Percentiles rank a stretch among this genome's conserved stretches.
Evolutionary conservation across 768 basidiomycete genomes (phyloP).

Genomic region (Trametes cingulata): DNA sequence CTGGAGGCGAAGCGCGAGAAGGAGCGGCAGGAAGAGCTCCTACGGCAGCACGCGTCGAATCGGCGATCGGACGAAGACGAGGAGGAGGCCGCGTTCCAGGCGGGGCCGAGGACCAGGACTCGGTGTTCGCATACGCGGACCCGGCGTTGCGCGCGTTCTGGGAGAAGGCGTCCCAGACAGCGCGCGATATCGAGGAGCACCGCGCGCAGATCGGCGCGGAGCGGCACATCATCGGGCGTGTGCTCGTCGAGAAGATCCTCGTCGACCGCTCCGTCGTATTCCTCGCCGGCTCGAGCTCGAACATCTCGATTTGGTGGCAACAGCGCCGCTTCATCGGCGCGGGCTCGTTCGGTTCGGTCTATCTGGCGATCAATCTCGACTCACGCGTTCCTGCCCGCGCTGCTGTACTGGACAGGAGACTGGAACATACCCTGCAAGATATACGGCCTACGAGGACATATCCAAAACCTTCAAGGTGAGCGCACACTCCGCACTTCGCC

Average conservation of each 20-base stretch:
- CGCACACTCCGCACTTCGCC: too few species aligned
- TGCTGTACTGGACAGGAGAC: too few species aligned
- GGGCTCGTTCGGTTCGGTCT: slow-evolving; percentile 99
- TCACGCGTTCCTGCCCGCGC: too few species aligned
- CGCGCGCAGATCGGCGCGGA: slow-evolving; percentile 63
- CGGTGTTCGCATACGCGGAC: slow-evolving; percentile 51
- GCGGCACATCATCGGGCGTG: slow-evolving; percentile 82
- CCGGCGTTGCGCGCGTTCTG: slow-evolving; percentile 72
- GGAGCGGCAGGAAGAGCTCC: slow-evolving; percentile 71
- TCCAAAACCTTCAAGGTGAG: too few species aligned
- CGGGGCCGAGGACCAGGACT: slow-evolving; percentile 37
- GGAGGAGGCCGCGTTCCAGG: slow-evolving; percentile 41
- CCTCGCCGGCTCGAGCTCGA: slow-evolving; percentile 91
- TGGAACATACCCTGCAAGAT: too few species aligned
- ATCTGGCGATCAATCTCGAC: slow-evolving; percentile 95
- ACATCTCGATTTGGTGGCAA: slow-evolving; percentile 96
- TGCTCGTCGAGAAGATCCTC: slow-evolving; percentile 88
- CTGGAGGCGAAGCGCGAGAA: slow-evolving; percentile 88
- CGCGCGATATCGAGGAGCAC: slow-evolving; percentile 64
- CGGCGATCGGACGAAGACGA: slow-evolving; percentile 52
- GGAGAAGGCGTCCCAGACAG: slow-evolving; percentile 63
- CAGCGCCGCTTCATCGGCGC: slow-evolving; percentile 97
- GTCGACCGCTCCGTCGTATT: slow-evolving; percentile 94
- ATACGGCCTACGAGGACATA: too few species aligned
- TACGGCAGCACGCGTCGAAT: slow-evolving; percentile 54